These are phyloP conservation scores for Vigna nakashimae DNA, from an alignment of 306 rosid genomes.

Conservation along the genomic window DNA sequence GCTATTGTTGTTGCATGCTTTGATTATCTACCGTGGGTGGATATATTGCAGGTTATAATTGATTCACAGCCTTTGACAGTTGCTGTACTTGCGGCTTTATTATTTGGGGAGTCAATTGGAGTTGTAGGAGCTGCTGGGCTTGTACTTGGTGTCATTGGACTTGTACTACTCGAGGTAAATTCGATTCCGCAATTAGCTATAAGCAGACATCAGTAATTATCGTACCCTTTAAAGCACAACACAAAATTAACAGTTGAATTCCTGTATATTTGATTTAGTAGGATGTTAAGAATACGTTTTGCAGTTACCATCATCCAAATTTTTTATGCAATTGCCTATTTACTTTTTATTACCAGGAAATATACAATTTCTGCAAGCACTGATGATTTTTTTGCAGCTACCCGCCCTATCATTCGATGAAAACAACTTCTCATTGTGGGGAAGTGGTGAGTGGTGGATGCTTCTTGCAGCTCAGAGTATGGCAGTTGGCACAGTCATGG, in stretches of 20 bases:
- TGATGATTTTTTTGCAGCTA: slow-evolving; percentile 51
- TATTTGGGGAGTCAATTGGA: slow-evolving; percentile 91
- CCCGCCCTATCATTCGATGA: slow-evolving; percentile 71
- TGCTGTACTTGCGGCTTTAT: slow-evolving; percentile 85
- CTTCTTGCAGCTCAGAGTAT: slow-evolving; percentile 99
- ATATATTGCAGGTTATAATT: slow-evolving; percentile 79
- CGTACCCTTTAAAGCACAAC: slow-evolving; percentile 4
- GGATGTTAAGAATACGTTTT: slow-evolving; percentile 27
- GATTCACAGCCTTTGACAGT: slow-evolving; percentile 98
- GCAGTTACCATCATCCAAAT: neutral
- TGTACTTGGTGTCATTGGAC: slow-evolving; percentile 88
- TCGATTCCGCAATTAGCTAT: slow-evolving; percentile 8
- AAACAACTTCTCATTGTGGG: slow-evolving; percentile 85
- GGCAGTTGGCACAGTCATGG: slow-evolving; percentile 99
- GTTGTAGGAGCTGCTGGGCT: slow-evolving; percentile 89
- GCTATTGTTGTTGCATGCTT: slow-evolving; percentile 26
- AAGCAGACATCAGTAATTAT: slow-evolving; percentile 13
- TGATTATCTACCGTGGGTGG: slow-evolving; percentile 14
- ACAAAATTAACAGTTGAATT: slow-evolving; percentile 13
- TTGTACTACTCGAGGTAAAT: slow-evolving; percentile 83
- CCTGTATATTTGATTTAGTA: slow-evolving; percentile 2
- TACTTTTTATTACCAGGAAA: neutral
- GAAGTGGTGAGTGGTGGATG: slow-evolving; percentile 99
- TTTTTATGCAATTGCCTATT: slow-evolving; percentile 20
- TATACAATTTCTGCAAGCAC: slow-evolving; percentile 16